Base-by-base conservation (phyloP, 1,284 basidiomycete genomes). In the Fomitopsis betulina region DNA sequence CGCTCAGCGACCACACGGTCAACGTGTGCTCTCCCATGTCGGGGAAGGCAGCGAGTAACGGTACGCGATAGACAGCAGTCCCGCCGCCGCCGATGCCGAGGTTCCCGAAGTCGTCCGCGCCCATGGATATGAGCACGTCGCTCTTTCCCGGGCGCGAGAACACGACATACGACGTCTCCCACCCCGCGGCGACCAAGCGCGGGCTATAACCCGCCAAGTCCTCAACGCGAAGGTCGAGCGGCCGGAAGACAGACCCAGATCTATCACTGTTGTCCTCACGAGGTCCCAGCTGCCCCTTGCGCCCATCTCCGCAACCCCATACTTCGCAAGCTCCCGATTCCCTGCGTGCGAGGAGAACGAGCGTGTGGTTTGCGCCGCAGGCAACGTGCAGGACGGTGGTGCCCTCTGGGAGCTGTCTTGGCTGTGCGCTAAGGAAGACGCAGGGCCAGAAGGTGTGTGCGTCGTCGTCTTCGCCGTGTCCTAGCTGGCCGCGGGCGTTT, bases 131-230 rank as follows among this genome's bases (percentile, higher is more conserved):
- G n/a, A 95, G 65, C 2, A 87, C 68, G 65, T 95, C 91, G 39
- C 73, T 70, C 37, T 67, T 67, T 21, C 67, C 74, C 9, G 69
- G 62, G 43, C 66, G 68, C 19, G 77, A 75, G 5, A 88, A 67
- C 8, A 84, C 86, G 40, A 93, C 73, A 68, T 89, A 93, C 53
- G 84, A 86, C 7, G 92, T 92, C 69, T 94, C 90, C 93, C 93
- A 96, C 27, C 84, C 81, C 1, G 87, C 82, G 6, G 84, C 84
- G 42, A 94, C 71, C 13, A 73, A 58, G 53, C 75, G 76, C 49
- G 75, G 70, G 17, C 64, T 58, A 65, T 80, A 80, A 4, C 66
- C 75, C 7, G 61, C 58, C 6, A 79, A 63, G 57, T 39, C 67
- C 30, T 70, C 65, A 12, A 79, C 60, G 5, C 71, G 65, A 6